phyloP scores from a whole-genome alignment of 139 green algal species.

The Nannochloris sp. region DNA sequence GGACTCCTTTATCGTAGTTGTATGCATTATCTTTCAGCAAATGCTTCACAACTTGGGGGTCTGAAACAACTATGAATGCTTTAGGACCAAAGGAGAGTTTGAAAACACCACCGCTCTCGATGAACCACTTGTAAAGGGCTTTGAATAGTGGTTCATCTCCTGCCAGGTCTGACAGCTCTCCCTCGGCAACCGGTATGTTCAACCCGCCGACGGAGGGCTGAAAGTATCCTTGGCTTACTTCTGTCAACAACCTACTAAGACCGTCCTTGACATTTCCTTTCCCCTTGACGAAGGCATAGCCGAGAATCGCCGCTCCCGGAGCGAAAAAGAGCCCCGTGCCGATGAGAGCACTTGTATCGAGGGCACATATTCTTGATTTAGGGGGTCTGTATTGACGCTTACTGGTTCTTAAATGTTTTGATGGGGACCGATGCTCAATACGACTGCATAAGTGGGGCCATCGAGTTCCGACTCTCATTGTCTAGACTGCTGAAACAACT shows the following conservation, averaged over 20 bases:
- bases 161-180: constrained; percentile 79
- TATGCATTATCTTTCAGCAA: constrained; percentile 87
- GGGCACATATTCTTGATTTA: background rate
- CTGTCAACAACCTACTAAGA: constrained; percentile 64
- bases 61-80: constrained; percentile 96
- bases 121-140: constrained; percentile 86
- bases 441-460: too few relatives aligned
- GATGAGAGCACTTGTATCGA: background rate
- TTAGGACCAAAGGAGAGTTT: constrained; percentile 98
- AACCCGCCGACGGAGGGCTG: constrained; percentile 79
- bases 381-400: background rate
- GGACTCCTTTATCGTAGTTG: constrained; percentile 95
- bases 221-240: constrained; percentile 71
- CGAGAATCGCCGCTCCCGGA: constrained; percentile 39
- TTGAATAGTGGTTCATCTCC: constrained; percentile 89
- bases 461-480: too few relatives aligned
- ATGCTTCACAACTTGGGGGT: constrained; percentile 85
- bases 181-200: constrained; percentile 75
- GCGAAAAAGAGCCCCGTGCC: constrained; percentile 67
- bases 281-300: constrained; percentile 45
- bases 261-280: constrained; percentile 83
- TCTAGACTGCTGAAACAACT: too few relatives aligned
- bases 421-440: too few relatives aligned
- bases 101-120: constrained; percentile 83
- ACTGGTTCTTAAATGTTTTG: too few relatives aligned